Conservation (phyloP, 805 yeast species). For the Spencermartinsiella europaea region DNA sequence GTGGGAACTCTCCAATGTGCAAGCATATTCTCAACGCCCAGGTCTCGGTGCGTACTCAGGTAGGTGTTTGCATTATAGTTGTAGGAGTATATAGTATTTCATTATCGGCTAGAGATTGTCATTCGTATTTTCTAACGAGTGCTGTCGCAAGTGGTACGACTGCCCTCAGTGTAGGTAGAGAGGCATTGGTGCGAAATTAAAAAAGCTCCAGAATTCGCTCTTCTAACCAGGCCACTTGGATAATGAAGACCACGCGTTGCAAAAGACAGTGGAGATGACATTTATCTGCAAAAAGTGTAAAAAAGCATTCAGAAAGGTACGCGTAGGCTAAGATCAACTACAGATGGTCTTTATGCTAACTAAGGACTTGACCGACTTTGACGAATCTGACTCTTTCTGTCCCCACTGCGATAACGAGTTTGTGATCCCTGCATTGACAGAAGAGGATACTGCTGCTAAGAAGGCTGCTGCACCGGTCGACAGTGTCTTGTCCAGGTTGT, state of each 20-base stretch:
- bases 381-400: conserved; percentile 32
- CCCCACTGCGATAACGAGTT: conserved; percentile 33
- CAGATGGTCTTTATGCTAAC: neutral
- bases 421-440: conserved; percentile 25
- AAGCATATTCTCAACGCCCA: conserved; percentile 31
- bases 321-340: neutral
- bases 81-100: no score
- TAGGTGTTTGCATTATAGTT: conserved; percentile 9
- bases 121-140: conserved; percentile 9
- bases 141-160: conserved; percentile 33
- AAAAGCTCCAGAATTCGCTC: neutral
- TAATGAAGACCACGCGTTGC: conserved; percentile 28
- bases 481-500: conserved; percentile 14
- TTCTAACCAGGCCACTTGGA: conserved; percentile 24
- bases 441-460: conserved; percentile 5
- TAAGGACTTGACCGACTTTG: conserved; percentile 30
- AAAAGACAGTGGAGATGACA: conserved; percentile 29
- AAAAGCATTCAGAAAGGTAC: conserved; percentile 31
- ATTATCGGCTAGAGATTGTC: no score
- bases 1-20: no score
- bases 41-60: conserved; percentile 30
- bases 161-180: conserved; percentile 29
- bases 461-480: conserved; percentile 10
- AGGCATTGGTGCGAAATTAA: neutral
- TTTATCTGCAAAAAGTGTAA: conserved; percentile 31